phyloP scores from a whole-genome alignment of 352 stramenopile species.

The Globisporangium cylindrosporum region DNA sequence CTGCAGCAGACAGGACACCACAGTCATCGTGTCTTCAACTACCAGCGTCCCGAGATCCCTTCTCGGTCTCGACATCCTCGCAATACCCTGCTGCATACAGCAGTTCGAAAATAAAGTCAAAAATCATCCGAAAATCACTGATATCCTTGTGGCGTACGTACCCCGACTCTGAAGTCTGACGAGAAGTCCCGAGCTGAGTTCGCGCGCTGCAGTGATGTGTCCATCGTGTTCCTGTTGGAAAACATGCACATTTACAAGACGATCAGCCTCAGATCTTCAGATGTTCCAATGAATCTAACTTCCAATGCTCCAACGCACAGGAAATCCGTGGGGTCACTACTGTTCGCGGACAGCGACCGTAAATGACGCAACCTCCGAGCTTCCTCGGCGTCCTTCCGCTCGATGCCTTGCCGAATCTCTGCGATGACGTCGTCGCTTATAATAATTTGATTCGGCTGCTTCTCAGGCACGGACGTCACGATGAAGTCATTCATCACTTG shows the following conservation, averaged over 20 bases:
- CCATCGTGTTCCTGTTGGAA: neutral
- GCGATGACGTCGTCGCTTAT: conserved; percentile 75
- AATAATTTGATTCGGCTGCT: conserved; percentile 45
- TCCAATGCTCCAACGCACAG: conserved; percentile 3
- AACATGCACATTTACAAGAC: neutral
- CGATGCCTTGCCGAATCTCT: conserved; percentile 50
- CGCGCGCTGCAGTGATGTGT: conserved; percentile 22
- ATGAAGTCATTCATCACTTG: conserved; percentile 73
- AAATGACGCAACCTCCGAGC: conserved; percentile 26
- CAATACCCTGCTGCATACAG: conserved; percentile 10
- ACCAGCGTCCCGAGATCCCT: conserved; percentile 52
- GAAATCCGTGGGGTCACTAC: conserved; percentile 11
- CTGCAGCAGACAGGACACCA: conserved; percentile 76
- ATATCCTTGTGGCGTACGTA: neutral
- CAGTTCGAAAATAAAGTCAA: neutral
- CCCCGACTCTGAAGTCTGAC: conserved; percentile 30
- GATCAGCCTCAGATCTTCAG: too few species aligned
- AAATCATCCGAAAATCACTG: neutral
- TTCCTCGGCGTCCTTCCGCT: conserved; percentile 27
- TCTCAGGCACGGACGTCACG: conserved; percentile 23
- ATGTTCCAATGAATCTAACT: too few species aligned
- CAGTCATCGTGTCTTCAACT: conserved; percentile 67
- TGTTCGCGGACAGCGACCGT: conserved; percentile 24
- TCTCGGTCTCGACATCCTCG: conserved; percentile 24
- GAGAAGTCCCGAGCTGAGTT: conserved; percentile 47